phyloP scores from a whole-genome alignment of 345 rosid species.

The Corchorus capsularis region DNA sequence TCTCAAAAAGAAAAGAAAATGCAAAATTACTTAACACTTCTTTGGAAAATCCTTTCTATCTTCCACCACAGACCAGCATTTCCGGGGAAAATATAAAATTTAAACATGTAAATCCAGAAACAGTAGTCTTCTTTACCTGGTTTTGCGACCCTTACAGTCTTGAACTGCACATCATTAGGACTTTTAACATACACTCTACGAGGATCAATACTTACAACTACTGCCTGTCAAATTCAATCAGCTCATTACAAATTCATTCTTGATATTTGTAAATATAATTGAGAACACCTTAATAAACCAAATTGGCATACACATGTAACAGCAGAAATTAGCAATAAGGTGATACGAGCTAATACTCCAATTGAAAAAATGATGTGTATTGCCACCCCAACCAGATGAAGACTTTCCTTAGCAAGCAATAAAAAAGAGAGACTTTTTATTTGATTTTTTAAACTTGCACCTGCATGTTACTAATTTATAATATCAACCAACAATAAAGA shows the following conservation, averaged over 20 bases:
- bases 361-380: not conserved
- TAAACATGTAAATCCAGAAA: constrained; percentile 6
- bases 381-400: not conserved
- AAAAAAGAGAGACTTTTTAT: not conserved
- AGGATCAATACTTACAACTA: constrained; percentile 97
- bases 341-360: not conserved
- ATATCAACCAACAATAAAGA: not conserved
- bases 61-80: not conserved
- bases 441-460: not conserved
- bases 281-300: constrained; percentile 1
- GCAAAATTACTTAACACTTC: constrained; percentile 9
- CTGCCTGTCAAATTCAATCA: constrained; percentile 62
- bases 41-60: not conserved
- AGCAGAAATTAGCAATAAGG: constrained; percentile 11
- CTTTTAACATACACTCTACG: constrained; percentile 71
- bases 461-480: not conserved
- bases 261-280: not conserved
- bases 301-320: not conserved
- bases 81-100: not conserved
- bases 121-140: constrained; percentile 50
- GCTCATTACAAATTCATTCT: not conserved
- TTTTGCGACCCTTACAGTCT: constrained; percentile 55
- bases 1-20: not conserved
- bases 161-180: constrained; percentile 78
- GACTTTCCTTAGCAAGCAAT: not conserved